Evolutionary conservation across 352 stramenopile species (phyloP).

Genomic region (Thalassiosira mediterranea): DNA sequence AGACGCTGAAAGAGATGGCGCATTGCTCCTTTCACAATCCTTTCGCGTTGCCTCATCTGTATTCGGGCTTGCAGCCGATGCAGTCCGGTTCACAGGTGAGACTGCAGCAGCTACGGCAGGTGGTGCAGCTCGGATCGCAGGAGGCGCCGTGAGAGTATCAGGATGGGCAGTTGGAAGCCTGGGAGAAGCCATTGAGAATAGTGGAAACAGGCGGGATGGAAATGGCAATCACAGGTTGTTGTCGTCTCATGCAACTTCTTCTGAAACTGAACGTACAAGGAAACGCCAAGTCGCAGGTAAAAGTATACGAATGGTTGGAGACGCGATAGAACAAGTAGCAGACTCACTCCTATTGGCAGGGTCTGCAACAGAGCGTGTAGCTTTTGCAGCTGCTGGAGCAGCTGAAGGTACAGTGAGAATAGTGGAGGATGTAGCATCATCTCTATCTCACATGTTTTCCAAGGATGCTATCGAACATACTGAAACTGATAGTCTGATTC

Average conservation of each 20-base stretch:
- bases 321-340: slow-evolving; percentile 50
- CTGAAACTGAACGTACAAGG: not conserved
- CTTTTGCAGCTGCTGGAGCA: slow-evolving; percentile 44
- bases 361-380: slow-evolving; percentile 40
- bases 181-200: slow-evolving; percentile 29
- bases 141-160: slow-evolving; percentile 31
- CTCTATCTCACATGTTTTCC: slow-evolving; percentile 34
- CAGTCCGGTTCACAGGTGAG: slow-evolving; percentile 50
- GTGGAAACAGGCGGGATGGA: not conserved
- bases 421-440: slow-evolving; percentile 36
- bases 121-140: slow-evolving; percentile 38
- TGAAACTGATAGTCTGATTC: not conserved
- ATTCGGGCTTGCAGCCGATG: slow-evolving; percentile 42
- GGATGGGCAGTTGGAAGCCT: slow-evolving; percentile 53
- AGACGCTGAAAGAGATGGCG: slow-evolving; percentile 51
- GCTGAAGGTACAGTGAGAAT: slow-evolving; percentile 48
- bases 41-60: slow-evolving; percentile 50
- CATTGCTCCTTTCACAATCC: slow-evolving; percentile 47
- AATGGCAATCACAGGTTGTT: not conserved
- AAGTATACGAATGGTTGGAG: slow-evolving; percentile 48
- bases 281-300: slow-evolving; percentile 41
- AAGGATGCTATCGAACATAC: not conserved
- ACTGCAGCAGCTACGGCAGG: slow-evolving; percentile 40
- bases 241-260: not conserved
- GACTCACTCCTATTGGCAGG: slow-evolving; percentile 54